A percentile compares a stretch with the other conserved stretches of the same genome.
These are phyloP conservation scores for Paraglomus brasilianum DNA, from an alignment of 192 early-diverging fungal species.

Conservation along the genomic window DNA sequence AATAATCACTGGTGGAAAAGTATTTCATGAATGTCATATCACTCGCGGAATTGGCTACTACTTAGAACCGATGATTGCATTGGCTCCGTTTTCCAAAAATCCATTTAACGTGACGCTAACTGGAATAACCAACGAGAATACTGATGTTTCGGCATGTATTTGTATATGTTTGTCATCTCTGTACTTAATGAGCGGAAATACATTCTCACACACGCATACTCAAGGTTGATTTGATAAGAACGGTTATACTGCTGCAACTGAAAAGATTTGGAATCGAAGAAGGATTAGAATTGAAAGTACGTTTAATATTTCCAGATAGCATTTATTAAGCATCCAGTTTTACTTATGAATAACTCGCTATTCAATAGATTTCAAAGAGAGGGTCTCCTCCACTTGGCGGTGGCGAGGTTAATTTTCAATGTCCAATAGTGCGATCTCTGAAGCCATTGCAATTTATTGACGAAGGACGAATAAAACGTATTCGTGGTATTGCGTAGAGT, in stretches of 20 bases:
- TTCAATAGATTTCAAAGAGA: constrained; percentile 71
- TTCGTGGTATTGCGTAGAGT: constrained; percentile 91
- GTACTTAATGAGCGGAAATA: not conserved
- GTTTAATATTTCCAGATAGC: not conserved
- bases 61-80: constrained; percentile 84
- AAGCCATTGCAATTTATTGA: constrained; percentile 82
- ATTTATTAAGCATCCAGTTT: not conserved
- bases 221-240: constrained; percentile 86
- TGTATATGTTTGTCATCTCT: not conserved
- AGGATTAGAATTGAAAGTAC: constrained; percentile 77
- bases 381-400: constrained; percentile 92
- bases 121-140: constrained; percentile 93
- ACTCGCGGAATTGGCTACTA: constrained; percentile 92
- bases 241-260: constrained; percentile 82
- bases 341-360: constrained; percentile 17
- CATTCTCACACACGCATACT: not conserved
- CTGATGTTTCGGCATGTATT: constrained; percentile 76
- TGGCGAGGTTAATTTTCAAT: constrained; percentile 85
- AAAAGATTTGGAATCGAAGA: constrained; percentile 85
- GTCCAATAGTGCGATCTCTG: constrained; percentile 76
- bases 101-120: constrained; percentile 80
- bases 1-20: constrained; percentile 81
- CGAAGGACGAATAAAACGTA: constrained; percentile 82
- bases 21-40: constrained; percentile 84
- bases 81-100: constrained; percentile 91